Evolutionary conservation across 2,329 filamentous ascomycete genomes (phyloP), one percentile per base, ranked within the genome.

Genomic region (Cordyceps farinosa): DNA sequence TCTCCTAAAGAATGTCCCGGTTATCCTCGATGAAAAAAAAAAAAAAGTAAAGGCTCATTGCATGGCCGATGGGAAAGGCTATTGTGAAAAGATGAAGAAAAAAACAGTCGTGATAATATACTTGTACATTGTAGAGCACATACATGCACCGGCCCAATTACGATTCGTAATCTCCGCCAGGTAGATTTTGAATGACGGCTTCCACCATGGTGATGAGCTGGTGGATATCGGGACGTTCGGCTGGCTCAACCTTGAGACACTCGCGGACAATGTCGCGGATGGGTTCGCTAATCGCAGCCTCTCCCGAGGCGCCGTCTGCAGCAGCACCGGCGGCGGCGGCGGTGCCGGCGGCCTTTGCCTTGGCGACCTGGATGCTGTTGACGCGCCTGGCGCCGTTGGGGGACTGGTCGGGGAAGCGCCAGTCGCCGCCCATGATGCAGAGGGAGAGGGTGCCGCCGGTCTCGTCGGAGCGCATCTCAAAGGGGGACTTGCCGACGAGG

Each of bases 401-500:
- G 0, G 88, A 88, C 73, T 97, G 93, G 69, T 97, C 93, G 0
- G 95, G 95, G 76, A 98, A 99, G 58, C 92, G 84, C 94, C 95
- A 99, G 77, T 98, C 94, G 45, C 94, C 95, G 65, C 92, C 91
- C 17, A 97, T 80, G 22, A 98, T 91, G 74, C 94, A 98, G 69
- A 98, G 90, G 69, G 90, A 96, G 67, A 99, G 79, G 67, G 90
- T 95, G 51, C 95, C 95, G 67, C 95, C 95, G 0, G 95, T 98
- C 80, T 99, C 94, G 75, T 99, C 95, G 68, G 89, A 94, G 65
- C 95, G 89, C 74, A 93, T 91, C 80, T 99, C 95, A 71, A 99
- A 99, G 2, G 95, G 95, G 15, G 91, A 96, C 77, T 99, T 98
- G 67, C 95, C 95, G 34, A 98, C 92, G 10, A 99, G 84, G 72